phyloP scores from a whole-genome alignment of 2,329 filamentous ascomycete species.

The Neurospora sp. region DNA sequence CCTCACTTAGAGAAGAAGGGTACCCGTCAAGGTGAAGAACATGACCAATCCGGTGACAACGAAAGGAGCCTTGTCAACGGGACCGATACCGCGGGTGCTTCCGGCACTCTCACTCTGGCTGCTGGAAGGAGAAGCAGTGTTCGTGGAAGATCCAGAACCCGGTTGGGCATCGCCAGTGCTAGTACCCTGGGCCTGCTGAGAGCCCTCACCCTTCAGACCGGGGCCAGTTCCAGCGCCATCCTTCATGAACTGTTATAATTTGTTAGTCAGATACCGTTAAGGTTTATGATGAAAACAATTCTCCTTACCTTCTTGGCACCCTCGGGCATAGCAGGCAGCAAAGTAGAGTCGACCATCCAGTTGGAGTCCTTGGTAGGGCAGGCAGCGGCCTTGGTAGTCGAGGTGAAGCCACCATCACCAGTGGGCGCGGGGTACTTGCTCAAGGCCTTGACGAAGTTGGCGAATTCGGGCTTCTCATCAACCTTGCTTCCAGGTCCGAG shows the following conservation, averaged over 20 bases:
- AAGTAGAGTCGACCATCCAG: constrained; percentile 42
- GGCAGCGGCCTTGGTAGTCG: constrained; percentile 34
- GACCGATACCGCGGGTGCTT: constrained; percentile 15
- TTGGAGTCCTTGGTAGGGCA: constrained; percentile 39
- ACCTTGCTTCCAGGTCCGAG: constrained; percentile 42
- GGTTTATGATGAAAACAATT: too few species aligned
- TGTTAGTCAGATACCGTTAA: too few species aligned
- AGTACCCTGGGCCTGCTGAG: constrained; percentile 40
- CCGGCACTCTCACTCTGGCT: constrained; percentile 26
- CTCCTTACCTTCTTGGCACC: constrained; percentile 30
- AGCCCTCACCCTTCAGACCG: constrained; percentile 42
- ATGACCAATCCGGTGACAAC: constrained; percentile 25
- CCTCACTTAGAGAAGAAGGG: constrained; percentile 29
- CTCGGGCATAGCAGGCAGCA: constrained; percentile 42
- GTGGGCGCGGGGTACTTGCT: constrained; percentile 39
- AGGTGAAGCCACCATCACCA: constrained; percentile 39
- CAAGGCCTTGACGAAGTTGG: constrained; percentile 39
- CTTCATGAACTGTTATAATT: constrained; percentile 32
- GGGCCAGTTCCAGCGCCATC: constrained; percentile 43
- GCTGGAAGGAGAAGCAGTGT: constrained; percentile 22
- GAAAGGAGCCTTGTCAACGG: constrained; percentile 29
- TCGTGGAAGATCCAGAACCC: constrained; percentile 29
- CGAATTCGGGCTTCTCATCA: constrained; percentile 53
- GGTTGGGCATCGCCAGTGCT: constrained; percentile 33
- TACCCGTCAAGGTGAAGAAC: constrained; percentile 28